These are phyloP conservation scores for Cyclocybe cylindracea DNA, from an alignment of 768 basidiomycete species.

Conservation along the genomic window DNA sequence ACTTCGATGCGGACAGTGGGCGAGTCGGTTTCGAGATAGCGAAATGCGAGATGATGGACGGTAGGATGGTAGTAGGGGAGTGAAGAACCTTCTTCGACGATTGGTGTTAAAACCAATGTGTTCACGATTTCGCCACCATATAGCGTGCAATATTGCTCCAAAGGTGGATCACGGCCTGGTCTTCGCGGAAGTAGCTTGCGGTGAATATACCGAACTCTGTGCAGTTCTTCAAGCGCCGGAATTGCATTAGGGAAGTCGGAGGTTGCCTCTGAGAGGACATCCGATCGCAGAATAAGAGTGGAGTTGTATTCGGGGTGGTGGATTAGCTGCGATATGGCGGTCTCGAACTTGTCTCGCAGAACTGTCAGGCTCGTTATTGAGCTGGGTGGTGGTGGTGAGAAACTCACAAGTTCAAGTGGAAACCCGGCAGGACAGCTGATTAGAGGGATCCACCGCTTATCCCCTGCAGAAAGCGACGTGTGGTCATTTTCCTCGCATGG, in stretches of 20 bases:
- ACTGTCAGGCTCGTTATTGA: neutral
- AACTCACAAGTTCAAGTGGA: slow-evolving; percentile 24
- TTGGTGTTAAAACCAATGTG: slow-evolving; percentile 60
- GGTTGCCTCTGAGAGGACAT: slow-evolving; percentile 49
- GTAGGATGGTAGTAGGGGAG: slow-evolving; percentile 92
- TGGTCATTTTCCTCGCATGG: no score
- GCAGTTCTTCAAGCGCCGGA: slow-evolving; percentile 37
- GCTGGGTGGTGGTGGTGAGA: neutral
- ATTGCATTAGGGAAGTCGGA: slow-evolving; percentile 31
- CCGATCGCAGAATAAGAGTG: slow-evolving; percentile 85
- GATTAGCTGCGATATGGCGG: slow-evolving; percentile 69
- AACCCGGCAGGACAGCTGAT: slow-evolving; percentile 25
- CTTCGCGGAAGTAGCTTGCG: slow-evolving; percentile 75
- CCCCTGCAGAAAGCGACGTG: no score
- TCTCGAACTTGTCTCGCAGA: slow-evolving; percentile 59
- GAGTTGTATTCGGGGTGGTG: slow-evolving; percentile 94
- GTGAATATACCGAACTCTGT: slow-evolving; percentile 53
- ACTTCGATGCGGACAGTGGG: slow-evolving; percentile 58
- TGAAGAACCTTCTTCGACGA: slow-evolving; percentile 39
- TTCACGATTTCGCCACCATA: slow-evolving; percentile 36
- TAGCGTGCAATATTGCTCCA: slow-evolving; percentile 83
- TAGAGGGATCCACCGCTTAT: slow-evolving; percentile 16
- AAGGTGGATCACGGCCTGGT: slow-evolving; percentile 68
- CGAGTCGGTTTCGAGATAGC: slow-evolving; percentile 48
- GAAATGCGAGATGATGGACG: slow-evolving; percentile 79